Conservation (phyloP, 768 basidiomycete species). For the Hygrocybe coccinea region DNA sequence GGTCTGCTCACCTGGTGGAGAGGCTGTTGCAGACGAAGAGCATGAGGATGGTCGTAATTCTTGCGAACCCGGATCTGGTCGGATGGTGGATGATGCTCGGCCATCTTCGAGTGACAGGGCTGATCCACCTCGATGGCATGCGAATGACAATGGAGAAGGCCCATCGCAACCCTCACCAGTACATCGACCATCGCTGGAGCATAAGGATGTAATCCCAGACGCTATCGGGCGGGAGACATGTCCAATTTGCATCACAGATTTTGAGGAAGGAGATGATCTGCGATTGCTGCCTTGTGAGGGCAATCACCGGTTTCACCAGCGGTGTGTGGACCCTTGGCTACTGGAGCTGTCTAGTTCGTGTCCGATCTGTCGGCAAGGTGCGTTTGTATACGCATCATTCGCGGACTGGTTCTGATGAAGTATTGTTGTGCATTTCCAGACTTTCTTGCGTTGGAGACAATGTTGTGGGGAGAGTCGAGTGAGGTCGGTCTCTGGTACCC, state of each 20-base stretch:
- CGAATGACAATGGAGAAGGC: neutral
- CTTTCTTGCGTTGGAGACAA: constrained; percentile 58
- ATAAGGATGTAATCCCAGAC: constrained; percentile 46
- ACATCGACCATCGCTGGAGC: neutral
- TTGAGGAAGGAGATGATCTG: constrained; percentile 89
- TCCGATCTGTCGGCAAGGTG: constrained; percentile 89
- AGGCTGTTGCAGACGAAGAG: neutral
- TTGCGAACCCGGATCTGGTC: neutral
- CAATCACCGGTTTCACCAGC: constrained; percentile 84
- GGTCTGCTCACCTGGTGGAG: neutral
- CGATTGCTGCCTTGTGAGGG: constrained; percentile 89
- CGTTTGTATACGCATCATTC: neutral
- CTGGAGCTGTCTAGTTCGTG: constrained; percentile 86
- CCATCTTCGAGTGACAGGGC: neutral
- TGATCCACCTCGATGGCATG: neutral
- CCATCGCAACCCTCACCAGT: neutral
- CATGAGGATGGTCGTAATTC: neutral
- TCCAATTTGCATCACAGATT: constrained; percentile 92
- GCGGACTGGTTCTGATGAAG: neutral
- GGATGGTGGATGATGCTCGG: too few relatives aligned
- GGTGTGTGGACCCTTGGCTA: constrained; percentile 91
- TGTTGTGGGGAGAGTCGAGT: constrained; percentile 36
- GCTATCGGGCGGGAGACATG: constrained; percentile 81
- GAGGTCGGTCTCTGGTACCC: constrained; percentile 11
- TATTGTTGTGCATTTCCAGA: constrained; percentile 32